These are phyloP conservation scores for Lentinula lateritia DNA, from an alignment of 768 basidiomycete species.

Conservation along the genomic window DNA sequence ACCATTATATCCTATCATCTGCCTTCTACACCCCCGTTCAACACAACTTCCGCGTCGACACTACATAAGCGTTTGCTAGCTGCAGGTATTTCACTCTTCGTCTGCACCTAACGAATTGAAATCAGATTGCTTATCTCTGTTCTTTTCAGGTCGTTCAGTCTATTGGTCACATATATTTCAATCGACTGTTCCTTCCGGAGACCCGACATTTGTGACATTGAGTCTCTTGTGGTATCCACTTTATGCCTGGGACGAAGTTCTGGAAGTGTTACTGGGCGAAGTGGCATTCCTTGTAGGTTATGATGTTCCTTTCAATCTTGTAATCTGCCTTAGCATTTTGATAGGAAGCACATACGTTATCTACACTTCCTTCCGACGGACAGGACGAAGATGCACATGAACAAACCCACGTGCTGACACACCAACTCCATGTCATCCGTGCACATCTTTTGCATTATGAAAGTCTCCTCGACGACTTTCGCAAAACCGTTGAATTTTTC, in stretches of 20 bases:
- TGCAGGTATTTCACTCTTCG: constrained; percentile 11
- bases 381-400: constrained; percentile 15
- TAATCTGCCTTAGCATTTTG: background rate
- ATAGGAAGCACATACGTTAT: constrained; percentile 36
- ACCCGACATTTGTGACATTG: constrained; percentile 27
- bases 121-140: background rate
- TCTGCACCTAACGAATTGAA: background rate
- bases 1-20: constrained; percentile 32
- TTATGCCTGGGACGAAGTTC: constrained; percentile 56
- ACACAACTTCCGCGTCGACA: constrained; percentile 20
- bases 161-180: constrained; percentile 29
- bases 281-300: constrained; percentile 38
- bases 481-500: constrained; percentile 46
- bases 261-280: constrained; percentile 46
- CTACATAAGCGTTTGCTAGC: constrained; percentile 24
- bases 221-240: constrained; percentile 47
- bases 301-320: background rate
- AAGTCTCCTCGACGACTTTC: constrained; percentile 48
- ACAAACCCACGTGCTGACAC: constrained; percentile 36
- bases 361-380: background rate
- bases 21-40: constrained; percentile 10
- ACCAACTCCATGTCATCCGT: constrained; percentile 49
- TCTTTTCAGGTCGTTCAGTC: constrained; percentile 20
- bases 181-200: constrained; percentile 14
- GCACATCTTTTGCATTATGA: constrained; percentile 55